phyloP scores from a whole-genome alignment of 1,284 basidiomycete genomes.

The Papiliotrema fonsecae region DNA sequence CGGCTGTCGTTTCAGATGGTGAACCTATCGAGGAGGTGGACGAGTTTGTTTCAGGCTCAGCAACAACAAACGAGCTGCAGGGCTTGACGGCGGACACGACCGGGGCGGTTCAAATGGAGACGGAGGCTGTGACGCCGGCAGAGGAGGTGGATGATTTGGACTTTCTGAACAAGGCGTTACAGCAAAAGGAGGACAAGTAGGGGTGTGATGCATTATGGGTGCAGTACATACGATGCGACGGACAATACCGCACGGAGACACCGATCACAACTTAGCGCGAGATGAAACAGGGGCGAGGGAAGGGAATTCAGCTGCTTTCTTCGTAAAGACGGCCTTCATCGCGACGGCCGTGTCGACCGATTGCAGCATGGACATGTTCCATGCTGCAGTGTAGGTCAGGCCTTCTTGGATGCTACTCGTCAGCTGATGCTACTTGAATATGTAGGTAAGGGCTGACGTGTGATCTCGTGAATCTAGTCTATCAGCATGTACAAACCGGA shows the following conservation, averaged over 20 bases:
- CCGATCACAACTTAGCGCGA: constrained; percentile 2
- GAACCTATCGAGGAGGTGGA: no score
- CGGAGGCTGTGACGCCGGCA: not conserved
- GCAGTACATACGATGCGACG: constrained; percentile 4
- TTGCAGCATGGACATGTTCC: constrained; percentile 62
- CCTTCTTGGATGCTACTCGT: constrained; percentile 65
- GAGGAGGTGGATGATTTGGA: constrained; percentile 27
- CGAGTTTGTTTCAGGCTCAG: no score
- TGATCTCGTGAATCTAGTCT: constrained; percentile 66
- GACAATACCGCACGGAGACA: no score
- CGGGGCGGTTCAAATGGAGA: constrained; percentile 6
- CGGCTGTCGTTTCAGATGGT: not conserved
- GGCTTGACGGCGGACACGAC: no score
- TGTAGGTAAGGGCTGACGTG: constrained; percentile 50
- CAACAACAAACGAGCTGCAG: no score
- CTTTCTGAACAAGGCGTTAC: constrained; percentile 16
- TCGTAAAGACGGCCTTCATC: constrained; percentile 48
- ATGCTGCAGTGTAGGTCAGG: constrained; percentile 69
- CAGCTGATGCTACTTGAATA: constrained; percentile 3
- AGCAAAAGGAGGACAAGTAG: not conserved
- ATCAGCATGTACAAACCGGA: constrained; percentile 4
- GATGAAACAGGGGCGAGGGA: constrained; percentile 8
- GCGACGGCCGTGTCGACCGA: constrained; percentile 46
- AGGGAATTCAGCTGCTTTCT: constrained; percentile 40
- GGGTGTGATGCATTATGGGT: not conserved